Evolutionary conservation across 2,329 filamentous ascomycete genomes (phyloP).

Genomic region (Epichloe amarillans): DNA sequence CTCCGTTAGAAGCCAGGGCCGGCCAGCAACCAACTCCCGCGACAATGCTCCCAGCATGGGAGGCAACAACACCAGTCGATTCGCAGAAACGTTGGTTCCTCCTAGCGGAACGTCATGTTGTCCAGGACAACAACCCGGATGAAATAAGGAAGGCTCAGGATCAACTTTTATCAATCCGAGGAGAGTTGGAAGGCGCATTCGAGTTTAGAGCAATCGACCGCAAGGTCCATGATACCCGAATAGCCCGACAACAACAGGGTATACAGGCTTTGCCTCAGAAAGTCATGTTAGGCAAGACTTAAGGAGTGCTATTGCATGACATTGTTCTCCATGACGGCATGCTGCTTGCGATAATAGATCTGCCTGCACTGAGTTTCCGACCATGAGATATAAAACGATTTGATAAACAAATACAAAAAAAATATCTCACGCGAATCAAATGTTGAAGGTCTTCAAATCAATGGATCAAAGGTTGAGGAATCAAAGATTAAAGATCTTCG

Average conservation of each 20-base stretch:
- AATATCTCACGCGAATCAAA: too few species aligned
- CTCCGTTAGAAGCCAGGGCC: conserved; percentile 17
- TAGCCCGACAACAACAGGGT: conserved; percentile 24
- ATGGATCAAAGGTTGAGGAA: too few species aligned
- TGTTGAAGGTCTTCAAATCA: too few species aligned
- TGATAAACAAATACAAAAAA: too few species aligned
- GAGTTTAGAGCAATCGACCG: conserved; percentile 39
- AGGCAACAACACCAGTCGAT: conserved; percentile 34
- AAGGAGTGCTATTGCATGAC: not conserved
- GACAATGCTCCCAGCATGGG: conserved; percentile 30
- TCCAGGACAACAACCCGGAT: conserved; percentile 44
- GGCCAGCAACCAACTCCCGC: conserved; percentile 9
- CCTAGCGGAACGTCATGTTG: conserved; percentile 37
- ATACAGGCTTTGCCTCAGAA: conserved; percentile 26
- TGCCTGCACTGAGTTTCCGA: not conserved
- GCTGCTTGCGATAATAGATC: not conserved
- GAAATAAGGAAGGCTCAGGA: conserved; percentile 42
- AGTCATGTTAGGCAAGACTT: conserved; percentile 21
- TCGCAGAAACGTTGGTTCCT: conserved; percentile 40
- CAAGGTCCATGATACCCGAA: conserved; percentile 38
- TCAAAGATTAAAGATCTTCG: too few species aligned
- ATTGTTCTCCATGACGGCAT: not conserved
- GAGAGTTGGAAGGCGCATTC: conserved; percentile 37
- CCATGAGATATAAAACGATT: too few species aligned
- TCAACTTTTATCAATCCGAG: conserved; percentile 31